These are phyloP conservation scores for Colletotrichum cuscutae DNA, from an alignment of 2,329 filamentous ascomycete species.

Conservation along the genomic window DNA sequence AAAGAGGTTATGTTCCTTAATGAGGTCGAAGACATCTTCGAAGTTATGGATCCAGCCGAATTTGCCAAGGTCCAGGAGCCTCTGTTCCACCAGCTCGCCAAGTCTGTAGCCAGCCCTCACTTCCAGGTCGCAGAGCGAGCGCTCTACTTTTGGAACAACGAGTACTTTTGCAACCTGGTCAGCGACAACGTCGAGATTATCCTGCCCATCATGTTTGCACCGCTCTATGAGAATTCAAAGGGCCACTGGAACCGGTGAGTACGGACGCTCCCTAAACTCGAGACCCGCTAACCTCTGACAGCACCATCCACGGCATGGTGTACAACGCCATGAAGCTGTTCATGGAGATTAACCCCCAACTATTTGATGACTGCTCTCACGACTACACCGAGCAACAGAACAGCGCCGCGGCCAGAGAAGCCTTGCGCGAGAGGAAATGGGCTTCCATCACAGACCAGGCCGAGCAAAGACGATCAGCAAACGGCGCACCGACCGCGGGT, in stretches of 20 bases:
- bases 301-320: slow-evolving; percentile 99
- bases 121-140: slow-evolving; percentile 98
- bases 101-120: slow-evolving; percentile 97
- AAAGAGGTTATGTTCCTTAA: slow-evolving; percentile 99
- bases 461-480: slow-evolving; percentile 68
- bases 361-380: slow-evolving; percentile 98
- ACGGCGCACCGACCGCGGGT: slow-evolving; percentile 46
- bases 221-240: slow-evolving; percentile 98
- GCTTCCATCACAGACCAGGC: slow-evolving; percentile 85
- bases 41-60: slow-evolving; percentile 98
- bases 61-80: slow-evolving; percentile 99
- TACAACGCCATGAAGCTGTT: slow-evolving; percentile 99
- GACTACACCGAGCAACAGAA: slow-evolving; percentile 98
- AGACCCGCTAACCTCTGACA: slow-evolving; percentile 54
- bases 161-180: slow-evolving; percentile 99
- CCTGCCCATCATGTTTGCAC: slow-evolving; percentile 98
- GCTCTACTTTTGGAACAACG: slow-evolving; percentile 99
- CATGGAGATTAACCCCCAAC: slow-evolving; percentile 99
- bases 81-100: slow-evolving; percentile 95
- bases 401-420: slow-evolving; percentile 85
- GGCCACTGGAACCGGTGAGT: slow-evolving; percentile 97
- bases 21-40: slow-evolving; percentile 99
- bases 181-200: slow-evolving; percentile 99
- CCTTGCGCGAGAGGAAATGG: slow-evolving; percentile 87
- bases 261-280: not conserved